A percentile compares a stretch with the other conserved stretches of the same genome.
Conservation (phyloP, 306 rosid genomes). For the Lathyrus oleraceus region DNA sequence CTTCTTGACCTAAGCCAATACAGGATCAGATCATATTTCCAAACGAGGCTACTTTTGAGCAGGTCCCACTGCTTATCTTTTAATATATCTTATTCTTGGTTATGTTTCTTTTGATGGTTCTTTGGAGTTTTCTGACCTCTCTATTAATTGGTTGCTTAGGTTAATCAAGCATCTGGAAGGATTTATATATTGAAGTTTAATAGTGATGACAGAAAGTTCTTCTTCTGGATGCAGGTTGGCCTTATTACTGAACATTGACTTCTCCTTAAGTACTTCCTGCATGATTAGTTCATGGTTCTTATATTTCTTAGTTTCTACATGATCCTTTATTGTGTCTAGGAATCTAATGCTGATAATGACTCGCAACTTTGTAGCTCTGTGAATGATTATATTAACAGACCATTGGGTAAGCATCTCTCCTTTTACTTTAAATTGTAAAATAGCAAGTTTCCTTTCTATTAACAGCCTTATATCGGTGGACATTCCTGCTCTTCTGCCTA, state of each 20-base stretch:
- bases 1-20: constrained; percentile 57
- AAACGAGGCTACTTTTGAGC: constrained; percentile 86
- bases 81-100: constrained; percentile 22
- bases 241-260: constrained; percentile 24
- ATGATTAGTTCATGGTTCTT: constrained; percentile 10
- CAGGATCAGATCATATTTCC: constrained; percentile 97
- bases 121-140: constrained; percentile 21
- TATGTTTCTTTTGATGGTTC: constrained; percentile 9
- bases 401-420: constrained; percentile 55
- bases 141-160: constrained; percentile 48
- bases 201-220: constrained; percentile 76
- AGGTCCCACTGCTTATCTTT: constrained; percentile 52
- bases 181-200: constrained; percentile 84
- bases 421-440: constrained; percentile 11
- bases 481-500: constrained; percentile 6
- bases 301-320: constrained; percentile 21
- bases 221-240: constrained; percentile 95
- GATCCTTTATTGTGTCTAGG: constrained; percentile 53
- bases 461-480: neutral
- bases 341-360: constrained; percentile 74
- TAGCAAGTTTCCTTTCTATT: constrained; percentile 11
- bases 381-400: constrained; percentile 72
- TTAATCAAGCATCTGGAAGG: constrained; percentile 89
- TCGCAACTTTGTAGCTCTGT: constrained; percentile 66
- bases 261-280: neutral